A percentile compares a stretch with the other conserved stretches of the same genome.
Evolutionary conservation across 148 eudicot genomes (phyloP).

Genomic region (Chenopodium berlandieri): DNA sequence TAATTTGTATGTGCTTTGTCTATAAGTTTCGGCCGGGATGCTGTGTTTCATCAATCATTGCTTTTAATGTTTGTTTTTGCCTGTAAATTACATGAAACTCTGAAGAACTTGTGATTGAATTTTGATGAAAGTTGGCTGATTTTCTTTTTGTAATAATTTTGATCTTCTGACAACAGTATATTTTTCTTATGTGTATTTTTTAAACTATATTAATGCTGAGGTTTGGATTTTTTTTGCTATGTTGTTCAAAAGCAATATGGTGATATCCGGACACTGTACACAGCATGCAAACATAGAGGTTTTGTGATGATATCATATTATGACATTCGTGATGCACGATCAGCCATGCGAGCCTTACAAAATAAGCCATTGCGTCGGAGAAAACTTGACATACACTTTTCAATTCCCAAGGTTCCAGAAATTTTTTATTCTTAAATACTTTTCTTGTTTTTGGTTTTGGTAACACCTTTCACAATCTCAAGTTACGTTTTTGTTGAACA

Average conservation of each 20-base stretch:
- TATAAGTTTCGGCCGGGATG: background rate
- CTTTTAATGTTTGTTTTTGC: background rate
- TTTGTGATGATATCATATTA: slow-evolving; percentile 98
- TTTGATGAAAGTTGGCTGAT: background rate
- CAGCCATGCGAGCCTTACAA: slow-evolving; percentile 84
- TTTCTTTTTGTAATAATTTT: background rate
- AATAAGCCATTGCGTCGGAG: slow-evolving; percentile 80
- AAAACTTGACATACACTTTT: slow-evolving; percentile 93
- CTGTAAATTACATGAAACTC: background rate
- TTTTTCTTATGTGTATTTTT: background rate
- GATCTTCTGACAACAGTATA: background rate
- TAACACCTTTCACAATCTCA: background rate
- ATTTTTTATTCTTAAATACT: background rate
- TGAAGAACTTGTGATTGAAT: background rate
- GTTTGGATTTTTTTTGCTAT: background rate
- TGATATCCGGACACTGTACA: slow-evolving; percentile 82
- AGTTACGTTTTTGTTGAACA: background rate
- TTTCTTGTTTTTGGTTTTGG: slow-evolving; percentile 5
- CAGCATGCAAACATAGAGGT: slow-evolving; percentile 92
- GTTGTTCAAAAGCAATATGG: slow-evolving; percentile 73
- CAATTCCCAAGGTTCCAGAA: slow-evolving; percentile 80
- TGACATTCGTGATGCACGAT: slow-evolving; percentile 90
- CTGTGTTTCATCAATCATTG: background rate
- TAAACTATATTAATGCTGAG: background rate
- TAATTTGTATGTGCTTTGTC: background rate